Evolutionary conservation across 371 early-diverging fungal genomes (phyloP).

Genomic region (Mucor racemosus): DNA sequence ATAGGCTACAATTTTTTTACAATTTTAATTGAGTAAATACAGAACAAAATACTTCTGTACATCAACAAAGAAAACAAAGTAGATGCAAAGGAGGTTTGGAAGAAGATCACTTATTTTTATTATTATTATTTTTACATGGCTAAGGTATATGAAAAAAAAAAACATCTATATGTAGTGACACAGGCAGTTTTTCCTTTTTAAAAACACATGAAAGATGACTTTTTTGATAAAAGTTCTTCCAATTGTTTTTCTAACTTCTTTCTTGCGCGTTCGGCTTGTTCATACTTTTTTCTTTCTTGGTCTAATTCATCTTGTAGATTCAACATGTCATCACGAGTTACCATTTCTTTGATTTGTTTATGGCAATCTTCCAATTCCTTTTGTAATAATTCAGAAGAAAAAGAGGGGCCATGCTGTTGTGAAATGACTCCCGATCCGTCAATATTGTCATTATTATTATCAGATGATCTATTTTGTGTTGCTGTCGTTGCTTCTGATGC

Average conservation of each 20-base stretch:
- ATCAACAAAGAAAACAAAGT: too few species aligned
- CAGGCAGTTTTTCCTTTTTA: conserved; percentile 12
- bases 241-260: conserved; percentile 23
- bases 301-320: background rate
- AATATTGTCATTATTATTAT: conserved; percentile 8
- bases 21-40: background rate
- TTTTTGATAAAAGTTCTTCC: conserved; percentile 23
- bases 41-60: background rate
- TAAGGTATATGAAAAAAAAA: too few species aligned
- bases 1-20: background rate
- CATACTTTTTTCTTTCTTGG: conserved; percentile 15
- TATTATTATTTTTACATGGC: too few species aligned
- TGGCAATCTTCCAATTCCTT: conserved; percentile 5
- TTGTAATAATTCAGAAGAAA: background rate
- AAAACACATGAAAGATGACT: conserved; percentile 28
- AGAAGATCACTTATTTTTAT: too few species aligned
- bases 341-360: conserved; percentile 9
- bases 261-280: conserved; percentile 13
- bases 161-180: background rate
- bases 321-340: conserved; percentile 1
- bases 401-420: conserved; percentile 14
- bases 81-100: too few species aligned
- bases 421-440: conserved; percentile 23
- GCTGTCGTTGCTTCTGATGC: background rate
- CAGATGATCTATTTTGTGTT: conserved; percentile 20